phyloP scores from a whole-genome alignment of 164 flowering plant genomes.

The Umbilicus rupestris region DNA sequence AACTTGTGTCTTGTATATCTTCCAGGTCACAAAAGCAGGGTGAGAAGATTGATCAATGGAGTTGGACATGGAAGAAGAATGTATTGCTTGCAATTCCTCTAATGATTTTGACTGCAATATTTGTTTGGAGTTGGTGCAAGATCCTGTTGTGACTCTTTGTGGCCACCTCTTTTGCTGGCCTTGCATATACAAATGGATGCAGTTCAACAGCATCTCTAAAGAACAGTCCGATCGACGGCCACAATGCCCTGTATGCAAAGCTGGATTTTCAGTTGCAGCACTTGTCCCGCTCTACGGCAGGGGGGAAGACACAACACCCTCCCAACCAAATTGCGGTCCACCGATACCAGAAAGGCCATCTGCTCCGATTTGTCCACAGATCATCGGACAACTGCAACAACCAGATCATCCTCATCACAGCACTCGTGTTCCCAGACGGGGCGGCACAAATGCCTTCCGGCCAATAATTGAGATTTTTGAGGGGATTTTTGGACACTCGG shows the following conservation, averaged over 20 bases:
- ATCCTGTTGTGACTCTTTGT: constrained; percentile 62
- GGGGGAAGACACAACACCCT: constrained; percentile 22
- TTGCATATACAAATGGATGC: constrained; percentile 63
- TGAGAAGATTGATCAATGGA: background rate
- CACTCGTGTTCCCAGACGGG: constrained; percentile 14
- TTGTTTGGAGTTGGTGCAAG: constrained; percentile 45
- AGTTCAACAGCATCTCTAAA: constrained; percentile 31
- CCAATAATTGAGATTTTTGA: constrained; percentile 35
- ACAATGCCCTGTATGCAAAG: constrained; percentile 62
- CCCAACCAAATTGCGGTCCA: constrained; percentile 11
- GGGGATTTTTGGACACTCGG: constrained; percentile 44
- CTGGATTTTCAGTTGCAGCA: constrained; percentile 35
- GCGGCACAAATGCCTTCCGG: constrained; percentile 17
- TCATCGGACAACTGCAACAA: constrained; percentile 22
- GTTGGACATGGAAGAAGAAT: background rate
- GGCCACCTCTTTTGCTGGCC: constrained; percentile 78
- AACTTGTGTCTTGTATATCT: background rate
- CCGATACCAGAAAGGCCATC: constrained; percentile 39
- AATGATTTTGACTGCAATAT: constrained; percentile 59
- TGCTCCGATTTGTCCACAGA: constrained; percentile 22
- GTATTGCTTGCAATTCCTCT: constrained; percentile 10
- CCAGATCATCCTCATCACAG: constrained; percentile 11
- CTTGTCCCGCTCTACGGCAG: constrained; percentile 56
- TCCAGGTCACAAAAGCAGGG: background rate
- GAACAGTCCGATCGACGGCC: constrained; percentile 32